These are phyloP conservation scores for Sanghuangporus weigelae DNA, from an alignment of 1,284 basidiomycete genomes.

Conservation along the genomic window DNA sequence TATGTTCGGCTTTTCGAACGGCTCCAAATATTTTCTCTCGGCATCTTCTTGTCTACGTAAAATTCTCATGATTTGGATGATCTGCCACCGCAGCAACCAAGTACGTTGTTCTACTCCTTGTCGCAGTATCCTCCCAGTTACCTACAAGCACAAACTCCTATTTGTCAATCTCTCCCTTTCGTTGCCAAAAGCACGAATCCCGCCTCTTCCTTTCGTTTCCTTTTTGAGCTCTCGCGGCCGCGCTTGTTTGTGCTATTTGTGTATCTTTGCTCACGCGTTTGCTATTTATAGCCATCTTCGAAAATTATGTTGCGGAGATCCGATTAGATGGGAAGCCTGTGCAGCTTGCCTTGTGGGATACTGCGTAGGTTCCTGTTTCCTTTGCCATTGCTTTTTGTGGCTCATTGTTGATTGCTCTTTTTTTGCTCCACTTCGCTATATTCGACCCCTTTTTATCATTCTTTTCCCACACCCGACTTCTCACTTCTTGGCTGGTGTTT, in stretches of 20 bases:
- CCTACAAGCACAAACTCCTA: too few relatives aligned
- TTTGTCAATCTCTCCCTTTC: too few relatives aligned
- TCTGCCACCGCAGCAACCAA: constrained; percentile 11
- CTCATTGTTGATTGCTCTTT: constrained; percentile 2
- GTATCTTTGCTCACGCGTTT: constrained; percentile 11
- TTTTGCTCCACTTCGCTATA: background rate
- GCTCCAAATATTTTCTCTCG: background rate
- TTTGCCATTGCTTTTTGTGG: constrained; percentile 15
- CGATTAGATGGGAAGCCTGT: constrained; percentile 95
- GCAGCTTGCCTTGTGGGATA: constrained; percentile 95
- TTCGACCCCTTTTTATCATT: constrained; percentile 3
- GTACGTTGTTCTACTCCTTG: constrained; percentile 7
- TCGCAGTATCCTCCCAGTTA: too few relatives aligned
- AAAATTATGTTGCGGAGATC: constrained; percentile 99
- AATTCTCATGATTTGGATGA: background rate
- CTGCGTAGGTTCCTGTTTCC: constrained; percentile 65
- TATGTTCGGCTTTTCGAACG: background rate
- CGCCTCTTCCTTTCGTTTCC: background rate
- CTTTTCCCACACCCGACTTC: background rate
- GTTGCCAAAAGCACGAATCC: background rate
- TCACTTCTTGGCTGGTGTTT: constrained; percentile 19
- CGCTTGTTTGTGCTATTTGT: background rate
- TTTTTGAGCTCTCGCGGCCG: background rate
- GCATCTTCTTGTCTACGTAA: background rate
- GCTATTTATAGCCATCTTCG: constrained; percentile 72